phyloP scores from a whole-genome alignment of 179 eudicot genomes.

The Spergularia azorica region DNA sequence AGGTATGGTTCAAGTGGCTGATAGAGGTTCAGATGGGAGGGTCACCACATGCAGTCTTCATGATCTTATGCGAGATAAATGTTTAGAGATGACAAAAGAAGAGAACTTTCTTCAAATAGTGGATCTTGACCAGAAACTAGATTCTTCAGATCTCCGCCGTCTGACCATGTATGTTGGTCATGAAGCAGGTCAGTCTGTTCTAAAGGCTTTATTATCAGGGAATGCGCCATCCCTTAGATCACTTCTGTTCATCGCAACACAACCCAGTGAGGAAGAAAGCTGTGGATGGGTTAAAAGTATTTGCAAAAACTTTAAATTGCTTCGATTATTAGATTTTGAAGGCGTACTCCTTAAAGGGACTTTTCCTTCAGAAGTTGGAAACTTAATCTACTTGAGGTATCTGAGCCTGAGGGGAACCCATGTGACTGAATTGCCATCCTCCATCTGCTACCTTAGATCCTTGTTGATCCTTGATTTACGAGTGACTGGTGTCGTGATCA shows the following conservation, averaged over 20 bases:
- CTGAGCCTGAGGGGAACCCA: conserved; percentile 18
- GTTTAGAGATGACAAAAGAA: conserved; percentile 23
- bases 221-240: conserved; percentile 16
- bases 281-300: neutral
- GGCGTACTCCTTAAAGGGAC: conserved; percentile 8
- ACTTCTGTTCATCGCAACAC: conserved; percentile 11
- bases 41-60: conserved; percentile 31
- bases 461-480: conserved; percentile 36
- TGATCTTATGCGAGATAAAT: conserved; percentile 42
- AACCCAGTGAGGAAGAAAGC: neutral
- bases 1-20: conserved; percentile 36
- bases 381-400: conserved; percentile 27
- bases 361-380: conserved; percentile 18
- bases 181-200: neutral
- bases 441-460: conserved; percentile 19
- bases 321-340: conserved; percentile 33
- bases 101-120: conserved; percentile 26
- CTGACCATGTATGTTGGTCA: conserved; percentile 11
- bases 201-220: neutral
- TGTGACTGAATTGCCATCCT: conserved; percentile 21
- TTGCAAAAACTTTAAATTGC: conserved; percentile 12
- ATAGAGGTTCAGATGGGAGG: conserved; percentile 14
- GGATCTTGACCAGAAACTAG: conserved; percentile 3
- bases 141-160: conserved; percentile 13
- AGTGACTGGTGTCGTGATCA: neutral